Evolutionary conservation across 2,329 filamentous ascomycete species (phyloP), one percentile per base, ranked within the genome.

Genomic region (Aspergillus carbonarius): DNA sequence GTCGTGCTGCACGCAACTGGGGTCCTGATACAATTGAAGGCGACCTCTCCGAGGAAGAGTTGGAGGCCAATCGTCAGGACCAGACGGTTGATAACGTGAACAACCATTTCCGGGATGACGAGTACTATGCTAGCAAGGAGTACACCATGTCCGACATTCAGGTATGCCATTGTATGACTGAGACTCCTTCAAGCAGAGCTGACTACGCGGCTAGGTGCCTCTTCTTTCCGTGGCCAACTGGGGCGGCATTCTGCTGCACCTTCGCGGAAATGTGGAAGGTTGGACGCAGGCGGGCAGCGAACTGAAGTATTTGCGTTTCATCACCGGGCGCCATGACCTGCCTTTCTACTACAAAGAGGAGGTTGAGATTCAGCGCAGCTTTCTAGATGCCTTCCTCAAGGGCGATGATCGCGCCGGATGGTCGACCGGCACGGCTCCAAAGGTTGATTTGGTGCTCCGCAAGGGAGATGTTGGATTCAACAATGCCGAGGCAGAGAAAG

Each of bases 271-370:
- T 63, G 79, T 91, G 7, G 81, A 88, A 65, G 88, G 88, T 0
- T 91, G 83, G 57, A 75, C 76, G 1, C 79, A 85, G 49, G 87
- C 88, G 0, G 85, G 86, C 0, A 90, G 87, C 0, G 78, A 85
- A 58, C 77, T 86, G 60, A 91, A 91, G 70, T 91, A 88, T 63
- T 78, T 91, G 0, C 82, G 88, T 6, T 85, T 90, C 69, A 88
- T 90, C 67, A 86, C 83, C 0, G 88, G 88, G 1, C 81, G 88
- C 0, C 88, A 91, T 61, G 88, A 91, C 65, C 77, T 91, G 1
- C 88, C 88, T 0, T 90, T 91, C 70, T 91, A 90, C 74, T 89
- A 90, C 68, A 72, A 82, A 1, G 85, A 90, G 49, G 85, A 90
- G 61, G 87, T 89, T 0, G 85, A 88, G 60, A 65, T 91, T 0